Evolutionary conservation across 345 rosid species (phyloP), one percentile per base, ranked within the genome.

Genomic region (Populus davidiana): DNA sequence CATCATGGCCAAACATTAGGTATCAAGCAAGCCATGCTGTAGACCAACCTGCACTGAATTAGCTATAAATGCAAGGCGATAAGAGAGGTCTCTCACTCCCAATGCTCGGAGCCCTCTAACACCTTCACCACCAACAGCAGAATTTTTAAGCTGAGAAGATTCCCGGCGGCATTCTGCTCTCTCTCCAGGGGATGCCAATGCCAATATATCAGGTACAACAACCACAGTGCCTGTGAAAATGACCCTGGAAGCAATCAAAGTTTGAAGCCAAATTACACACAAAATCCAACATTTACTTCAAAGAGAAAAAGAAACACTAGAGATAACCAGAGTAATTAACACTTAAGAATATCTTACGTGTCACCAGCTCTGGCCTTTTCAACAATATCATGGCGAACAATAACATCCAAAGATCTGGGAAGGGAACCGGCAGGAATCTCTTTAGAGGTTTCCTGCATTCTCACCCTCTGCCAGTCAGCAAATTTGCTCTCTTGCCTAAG

Each of bases 361-460:
- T 96, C 98, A 73, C 99, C 99, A 1, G 98, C 99, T 81, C 99
- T 90, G 73, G 98, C 98, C 85, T 92, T 94, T 85, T 96, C 98
- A 16, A 96, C 99, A 86, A 92, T 92, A 70, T 96, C 99, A 75
- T 96, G 98, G 21, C 98, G 97, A 73, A 96, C 90, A 73, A 96
- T 89, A 81, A 93, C 92, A 87, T 96, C 98, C 85, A 96, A 78
- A 29, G 98, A 96, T 70, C 99, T 83, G 16, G 98, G 98, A 82
- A 96, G 94, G 67, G 98, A 96, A 9, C 99, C 97, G 1, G 97
- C 96, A 75, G 99, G 99, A 74, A 96, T 93, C 89, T 96, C 99
- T 83, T 91, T 88, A 11, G 99, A 93, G 72, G 97, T 92, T 89
- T 96, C 99, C 84, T 96, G 99, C 98, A 96, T 86, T 80, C 99